Evolutionary conservation across 306 rosid genomes (phyloP).

Genomic region (Ochetophila trinervis): DNA sequence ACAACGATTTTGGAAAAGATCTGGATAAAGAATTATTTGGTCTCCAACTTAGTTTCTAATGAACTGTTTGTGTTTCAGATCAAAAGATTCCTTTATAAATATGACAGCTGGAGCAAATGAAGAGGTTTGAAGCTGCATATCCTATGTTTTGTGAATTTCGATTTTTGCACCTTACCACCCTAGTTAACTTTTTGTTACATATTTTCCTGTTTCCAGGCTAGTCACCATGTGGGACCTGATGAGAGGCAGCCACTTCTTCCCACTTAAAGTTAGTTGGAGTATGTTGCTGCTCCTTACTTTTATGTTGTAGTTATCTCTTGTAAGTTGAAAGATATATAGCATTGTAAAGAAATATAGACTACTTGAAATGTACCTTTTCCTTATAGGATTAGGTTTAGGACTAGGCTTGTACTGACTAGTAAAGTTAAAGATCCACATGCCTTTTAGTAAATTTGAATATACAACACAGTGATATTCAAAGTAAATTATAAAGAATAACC

Average conservation of each 20-base stretch:
- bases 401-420: no score
- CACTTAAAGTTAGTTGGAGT: slow-evolving; percentile 37
- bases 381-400: no score
- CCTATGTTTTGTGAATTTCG: slow-evolving; percentile 9
- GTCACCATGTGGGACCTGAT: slow-evolving; percentile 60
- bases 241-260: slow-evolving; percentile 94
- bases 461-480: no score
- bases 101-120: slow-evolving; percentile 94
- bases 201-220: slow-evolving; percentile 45
- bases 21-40: background rate
- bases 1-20: background rate
- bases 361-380: background rate
- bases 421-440: no score
- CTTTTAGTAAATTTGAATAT: no score
- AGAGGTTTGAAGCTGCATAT: slow-evolving; percentile 49
- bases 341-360: background rate
- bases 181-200: slow-evolving; percentile 6
- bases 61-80: slow-evolving; percentile 32
- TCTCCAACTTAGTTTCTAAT: background rate
- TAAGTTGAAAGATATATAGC: background rate
- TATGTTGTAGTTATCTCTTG: background rate
- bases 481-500: no score
- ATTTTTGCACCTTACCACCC: background rate
- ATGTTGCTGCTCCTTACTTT: background rate
- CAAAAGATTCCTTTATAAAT: slow-evolving; percentile 70